Evolutionary conservation across 2,329 filamentous ascomycete genomes (phyloP).

Genomic region (Leptographium radiaticola): DNA sequence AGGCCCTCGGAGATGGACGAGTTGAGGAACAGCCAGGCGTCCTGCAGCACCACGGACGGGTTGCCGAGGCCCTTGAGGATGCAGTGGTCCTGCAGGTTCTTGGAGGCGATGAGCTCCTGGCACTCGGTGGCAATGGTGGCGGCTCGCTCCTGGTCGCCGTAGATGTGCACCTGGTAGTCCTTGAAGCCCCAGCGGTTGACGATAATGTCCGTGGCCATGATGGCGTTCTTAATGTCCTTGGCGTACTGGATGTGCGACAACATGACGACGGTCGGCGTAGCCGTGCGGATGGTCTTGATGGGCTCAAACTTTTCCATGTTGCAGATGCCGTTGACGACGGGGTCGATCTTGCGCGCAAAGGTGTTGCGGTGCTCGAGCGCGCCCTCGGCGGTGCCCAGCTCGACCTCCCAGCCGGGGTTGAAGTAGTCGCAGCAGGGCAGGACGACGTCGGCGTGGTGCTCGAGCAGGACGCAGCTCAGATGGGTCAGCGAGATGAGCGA

Average conservation of each 20-base stretch:
- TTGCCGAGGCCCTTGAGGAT: constrained; percentile 42
- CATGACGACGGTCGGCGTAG: constrained; percentile 51
- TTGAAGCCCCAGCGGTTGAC: constrained; percentile 53
- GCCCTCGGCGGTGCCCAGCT: constrained; percentile 40
- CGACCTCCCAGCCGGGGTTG: constrained; percentile 45
- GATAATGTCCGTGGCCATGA: constrained; percentile 51
- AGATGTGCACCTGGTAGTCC: constrained; percentile 49
- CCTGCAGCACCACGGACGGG: constrained; percentile 39
- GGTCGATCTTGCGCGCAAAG: constrained; percentile 46
- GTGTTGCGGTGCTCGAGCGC: constrained; percentile 36
- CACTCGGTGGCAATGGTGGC: constrained; percentile 40
- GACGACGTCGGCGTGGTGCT: constrained; percentile 39
- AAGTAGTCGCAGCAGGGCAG: constrained; percentile 39
- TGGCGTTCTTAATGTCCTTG: constrained; percentile 53
- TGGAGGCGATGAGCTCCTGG: constrained; percentile 42
- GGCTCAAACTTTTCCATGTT: constrained; percentile 51
- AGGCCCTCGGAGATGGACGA: constrained; percentile 43
- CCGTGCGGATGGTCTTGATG: constrained; percentile 43
- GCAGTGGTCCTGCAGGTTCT: constrained; percentile 34
- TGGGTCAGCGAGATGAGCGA: constrained; percentile 12
- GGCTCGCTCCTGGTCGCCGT: constrained; percentile 46
- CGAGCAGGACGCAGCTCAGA: constrained; percentile 8
- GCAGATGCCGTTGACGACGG: constrained; percentile 51
- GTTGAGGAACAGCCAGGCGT: constrained; percentile 45
- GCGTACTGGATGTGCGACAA: constrained; percentile 46